Percentiles rank a stretch among this genome's conserved stretches.
These are phyloP conservation scores for Russula lepida DNA, from an alignment of 768 basidiomycete genomes.

Conservation along the genomic window DNA sequence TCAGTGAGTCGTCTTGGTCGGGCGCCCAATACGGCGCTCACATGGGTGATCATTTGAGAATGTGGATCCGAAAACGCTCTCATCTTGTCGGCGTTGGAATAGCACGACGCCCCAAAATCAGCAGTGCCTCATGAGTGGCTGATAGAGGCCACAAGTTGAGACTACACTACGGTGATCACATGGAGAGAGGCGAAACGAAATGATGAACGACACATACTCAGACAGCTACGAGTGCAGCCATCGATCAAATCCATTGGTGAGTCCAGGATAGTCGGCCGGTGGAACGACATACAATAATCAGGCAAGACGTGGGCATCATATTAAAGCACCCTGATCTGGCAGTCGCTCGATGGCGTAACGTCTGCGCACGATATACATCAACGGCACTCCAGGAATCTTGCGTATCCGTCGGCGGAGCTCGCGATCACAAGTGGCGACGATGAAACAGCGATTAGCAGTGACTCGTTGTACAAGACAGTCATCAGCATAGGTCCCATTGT, in stretches of 20 bases:
- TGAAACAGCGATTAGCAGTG: slow-evolving; percentile 89
- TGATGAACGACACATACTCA: background rate
- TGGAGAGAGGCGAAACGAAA: background rate
- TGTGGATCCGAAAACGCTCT: background rate
- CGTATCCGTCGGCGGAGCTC: slow-evolving; percentile 88
- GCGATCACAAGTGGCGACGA: slow-evolving; percentile 96
- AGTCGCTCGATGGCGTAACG: slow-evolving; percentile 92
- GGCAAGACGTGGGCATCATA: slow-evolving; percentile 1
- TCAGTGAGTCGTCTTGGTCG: background rate
- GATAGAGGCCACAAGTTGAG: background rate
- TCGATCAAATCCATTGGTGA: background rate
- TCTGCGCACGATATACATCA: slow-evolving; percentile 94
- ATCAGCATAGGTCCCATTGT: slow-evolving; percentile 96
- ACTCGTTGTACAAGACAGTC: slow-evolving; percentile 97
- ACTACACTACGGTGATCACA: slow-evolving; percentile 18
- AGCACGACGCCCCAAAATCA: background rate
- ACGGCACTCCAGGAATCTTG: slow-evolving; percentile 84
- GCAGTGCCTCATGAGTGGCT: background rate
- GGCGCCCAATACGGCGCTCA: background rate
- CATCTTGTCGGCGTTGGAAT: background rate
- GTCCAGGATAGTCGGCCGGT: background rate
- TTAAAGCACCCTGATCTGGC: slow-evolving; percentile 88
- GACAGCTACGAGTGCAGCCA: background rate
- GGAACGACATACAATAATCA: background rate
- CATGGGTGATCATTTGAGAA: background rate